phyloP scores from a whole-genome alignment of 2,329 filamentous ascomycete genomes.

The Pyrenochaeta sp. region DNA sequence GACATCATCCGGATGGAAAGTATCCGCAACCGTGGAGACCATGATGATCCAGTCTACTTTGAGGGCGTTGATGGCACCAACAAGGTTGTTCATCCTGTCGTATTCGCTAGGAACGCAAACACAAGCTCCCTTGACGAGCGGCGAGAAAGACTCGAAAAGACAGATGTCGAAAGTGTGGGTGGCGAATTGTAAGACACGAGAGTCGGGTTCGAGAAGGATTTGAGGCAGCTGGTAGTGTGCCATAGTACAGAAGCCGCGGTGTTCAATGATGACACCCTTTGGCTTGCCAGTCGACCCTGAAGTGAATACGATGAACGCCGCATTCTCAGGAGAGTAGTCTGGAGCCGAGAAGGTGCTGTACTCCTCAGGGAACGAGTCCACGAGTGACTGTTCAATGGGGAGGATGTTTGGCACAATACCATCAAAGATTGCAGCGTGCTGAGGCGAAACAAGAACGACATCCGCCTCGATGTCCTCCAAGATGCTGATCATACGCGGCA shows the following conservation, averaged over 20 bases:
- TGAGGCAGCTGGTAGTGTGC: background rate
- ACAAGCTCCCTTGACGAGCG: constrained; percentile 53
- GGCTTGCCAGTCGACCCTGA: constrained; percentile 80
- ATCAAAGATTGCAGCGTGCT: too few relatives aligned
- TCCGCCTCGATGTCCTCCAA: too few relatives aligned
- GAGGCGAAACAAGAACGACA: too few relatives aligned
- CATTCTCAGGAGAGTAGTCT: too few relatives aligned
- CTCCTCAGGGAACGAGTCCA: too few relatives aligned
- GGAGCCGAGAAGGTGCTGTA: too few relatives aligned
- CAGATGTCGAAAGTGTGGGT: constrained; percentile 53
- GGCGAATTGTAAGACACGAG: constrained; percentile 60
- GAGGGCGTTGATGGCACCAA: constrained; percentile 40
- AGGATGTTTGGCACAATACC: too few relatives aligned
- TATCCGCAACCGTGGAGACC: constrained; percentile 47
- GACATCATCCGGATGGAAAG: constrained; percentile 41
- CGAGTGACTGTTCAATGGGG: too few relatives aligned
- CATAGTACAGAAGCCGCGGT: background rate
- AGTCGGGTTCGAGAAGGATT: background rate
- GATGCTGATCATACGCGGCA: constrained; percentile 13
- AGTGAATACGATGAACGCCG: constrained; percentile 66
- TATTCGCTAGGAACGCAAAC: constrained; percentile 56
- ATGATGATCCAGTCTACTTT: constrained; percentile 50
- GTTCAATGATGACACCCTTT: constrained; percentile 62
- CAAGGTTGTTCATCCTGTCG: constrained; percentile 52
- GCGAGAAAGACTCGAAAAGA: constrained; percentile 52